These are phyloP conservation scores for Neostapfia colusana DNA, from an alignment of 176 grass and related monocot species.

Conservation along the genomic window DNA sequence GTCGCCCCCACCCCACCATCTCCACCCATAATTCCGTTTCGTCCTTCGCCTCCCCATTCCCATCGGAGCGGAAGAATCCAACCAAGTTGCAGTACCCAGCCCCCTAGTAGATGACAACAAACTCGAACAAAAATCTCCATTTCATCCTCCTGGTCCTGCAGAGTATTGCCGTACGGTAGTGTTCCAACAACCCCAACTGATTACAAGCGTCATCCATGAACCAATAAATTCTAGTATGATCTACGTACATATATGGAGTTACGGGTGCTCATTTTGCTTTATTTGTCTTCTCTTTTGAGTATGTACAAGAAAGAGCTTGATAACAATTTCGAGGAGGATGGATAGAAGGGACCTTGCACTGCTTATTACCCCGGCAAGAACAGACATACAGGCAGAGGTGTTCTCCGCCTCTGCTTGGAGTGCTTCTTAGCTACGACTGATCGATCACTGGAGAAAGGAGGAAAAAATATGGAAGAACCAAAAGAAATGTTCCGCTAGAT, in stretches of 20 bases:
- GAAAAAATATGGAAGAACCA: too few species aligned
- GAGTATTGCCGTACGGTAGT: background rate
- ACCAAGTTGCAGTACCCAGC: background rate
- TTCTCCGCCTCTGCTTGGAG: too few species aligned
- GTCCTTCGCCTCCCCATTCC: slow-evolving; percentile 8
- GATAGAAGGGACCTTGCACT: slow-evolving; percentile 2
- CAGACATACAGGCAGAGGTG: slow-evolving; percentile 30
- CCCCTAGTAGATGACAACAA: background rate
- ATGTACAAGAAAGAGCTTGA: slow-evolving; percentile 24
- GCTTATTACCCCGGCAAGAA: slow-evolving; percentile 54
- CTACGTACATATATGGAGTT: background rate
- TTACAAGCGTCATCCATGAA: background rate
- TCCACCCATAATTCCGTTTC: slow-evolving; percentile 15
- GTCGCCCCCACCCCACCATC: background rate
- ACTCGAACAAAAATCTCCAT: slow-evolving; percentile 21
- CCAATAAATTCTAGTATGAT: background rate
- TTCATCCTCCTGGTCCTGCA: background rate
- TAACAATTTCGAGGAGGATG: slow-evolving; percentile 12
- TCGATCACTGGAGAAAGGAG: background rate
- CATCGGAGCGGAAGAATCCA: background rate
- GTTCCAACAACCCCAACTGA: background rate
- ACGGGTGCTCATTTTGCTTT: slow-evolving; percentile 42
- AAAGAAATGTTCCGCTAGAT: slow-evolving; percentile 4
- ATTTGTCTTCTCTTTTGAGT: slow-evolving; percentile 26
- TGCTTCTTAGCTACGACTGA: background rate